Conservation (phyloP, 768 basidiomycete species). For the Leccinum incarnatum region DNA sequence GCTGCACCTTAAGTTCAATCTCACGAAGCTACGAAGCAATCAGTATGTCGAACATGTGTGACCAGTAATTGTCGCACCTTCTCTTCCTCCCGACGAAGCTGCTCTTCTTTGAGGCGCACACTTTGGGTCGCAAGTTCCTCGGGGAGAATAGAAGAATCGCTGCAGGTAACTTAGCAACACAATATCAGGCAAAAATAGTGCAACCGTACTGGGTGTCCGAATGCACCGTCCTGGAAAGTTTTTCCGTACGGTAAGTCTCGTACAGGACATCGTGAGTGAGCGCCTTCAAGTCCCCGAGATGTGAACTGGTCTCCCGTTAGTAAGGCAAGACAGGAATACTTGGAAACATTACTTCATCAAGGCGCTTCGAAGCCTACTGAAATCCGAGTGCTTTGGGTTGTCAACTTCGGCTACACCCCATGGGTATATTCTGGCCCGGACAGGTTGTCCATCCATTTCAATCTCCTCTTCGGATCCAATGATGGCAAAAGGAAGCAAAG, state of each 20-base stretch:
- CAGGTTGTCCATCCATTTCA: constrained; percentile 85
- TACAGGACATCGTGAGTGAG: constrained; percentile 92
- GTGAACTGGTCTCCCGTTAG: constrained; percentile 59
- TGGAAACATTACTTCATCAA: constrained; percentile 68
- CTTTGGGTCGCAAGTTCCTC: constrained; percentile 97
- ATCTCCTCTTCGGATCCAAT: constrained; percentile 98
- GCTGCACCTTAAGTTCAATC: constrained; percentile 95
- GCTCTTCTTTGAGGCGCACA: constrained; percentile 98
- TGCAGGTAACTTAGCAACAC: constrained; percentile 34
- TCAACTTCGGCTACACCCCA: constrained; percentile 99
- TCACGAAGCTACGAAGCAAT: constrained; percentile 70
- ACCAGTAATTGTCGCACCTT: constrained; percentile 49
- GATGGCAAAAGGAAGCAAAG: constrained; percentile 93
- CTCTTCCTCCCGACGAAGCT: constrained; percentile 94
- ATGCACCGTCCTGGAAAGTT: constrained; percentile 87
- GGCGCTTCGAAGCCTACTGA: constrained; percentile 87
- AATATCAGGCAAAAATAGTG: background rate
- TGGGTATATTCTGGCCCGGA: constrained; percentile 93
- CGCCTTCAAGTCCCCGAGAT: constrained; percentile 91
- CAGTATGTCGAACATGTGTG: constrained; percentile 8
- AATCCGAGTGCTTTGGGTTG: constrained; percentile 99
- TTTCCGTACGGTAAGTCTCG: constrained; percentile 98
- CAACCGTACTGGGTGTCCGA: constrained; percentile 62
- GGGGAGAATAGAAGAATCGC: constrained; percentile 87
- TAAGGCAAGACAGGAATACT: background rate